Evolutionary conservation across 2,329 filamentous ascomycete genomes (phyloP), one percentile per base, ranked within the genome.

Genomic region (Diaporthe longicolla): DNA sequence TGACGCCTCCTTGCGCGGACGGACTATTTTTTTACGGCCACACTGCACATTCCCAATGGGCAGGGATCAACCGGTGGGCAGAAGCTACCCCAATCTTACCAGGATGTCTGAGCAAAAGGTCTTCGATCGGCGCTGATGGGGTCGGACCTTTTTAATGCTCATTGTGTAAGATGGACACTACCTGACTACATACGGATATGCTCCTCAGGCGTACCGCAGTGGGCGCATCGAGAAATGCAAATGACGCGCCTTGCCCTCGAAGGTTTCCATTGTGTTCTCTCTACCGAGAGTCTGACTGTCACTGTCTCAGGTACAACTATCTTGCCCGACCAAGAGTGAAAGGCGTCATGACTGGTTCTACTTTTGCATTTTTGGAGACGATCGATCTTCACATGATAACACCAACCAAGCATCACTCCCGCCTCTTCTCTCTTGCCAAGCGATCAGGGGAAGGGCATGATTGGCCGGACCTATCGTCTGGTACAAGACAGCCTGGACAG

Each of bases 321-420:
- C 29, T 52, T 37, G 26, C 11, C 17, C 26, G 9, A 26, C 19
- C 45, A 29, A 37, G 29, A 66, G 63, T 66, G 45, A 50, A 52
- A 37, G 29, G 13, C 63, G 63, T 54, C 45, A 40, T 52, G n/a
- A 35, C 29, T 52, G 29, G 45, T 19, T 66, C 35, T 45, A 26
- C 24, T 21, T 63, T 48, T 48, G 24, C 17, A 6, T 15, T 48
- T 65, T 37, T 54, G 63, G 48, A 40, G 45, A 54, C 32, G 48
- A 68, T 29, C 32, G 48, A 68, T 68, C 63, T 54, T 68, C 63
- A 68, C 63, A 68, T 68, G 63, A 68, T 68, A 54, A 26, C n/a
- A n/a, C 52, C 63, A 24, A 68, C 21, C 21, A n/a, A 48, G 21
- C 32, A 68, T 32, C 32, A 54, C 63, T 54, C 29, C 59, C 40